Percentiles rank a stretch among this genome's conserved stretches.
phyloP scores from a whole-genome alignment of 176 grass and related monocot genomes.

The Oryza punctata region DNA sequence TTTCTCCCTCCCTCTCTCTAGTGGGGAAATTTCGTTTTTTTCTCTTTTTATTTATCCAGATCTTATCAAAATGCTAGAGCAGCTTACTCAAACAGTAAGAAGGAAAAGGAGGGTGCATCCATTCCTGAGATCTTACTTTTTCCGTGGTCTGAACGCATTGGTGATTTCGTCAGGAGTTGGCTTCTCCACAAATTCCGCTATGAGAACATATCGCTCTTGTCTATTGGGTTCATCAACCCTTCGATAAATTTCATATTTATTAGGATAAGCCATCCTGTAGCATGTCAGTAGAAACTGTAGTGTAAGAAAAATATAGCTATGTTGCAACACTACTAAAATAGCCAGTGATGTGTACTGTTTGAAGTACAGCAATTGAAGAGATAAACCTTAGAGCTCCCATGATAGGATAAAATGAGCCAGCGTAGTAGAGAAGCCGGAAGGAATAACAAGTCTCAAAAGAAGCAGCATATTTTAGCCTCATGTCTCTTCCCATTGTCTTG shows the following conservation, averaged over 20 bases:
- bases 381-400: slow-evolving; percentile 89
- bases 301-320: slow-evolving; percentile 7
- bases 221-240: slow-evolving; percentile 67
- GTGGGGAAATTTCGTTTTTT: not conserved
- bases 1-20: not conserved
- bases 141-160: slow-evolving; percentile 61
- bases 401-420: slow-evolving; percentile 90
- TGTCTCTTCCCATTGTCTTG: slow-evolving; percentile 92
- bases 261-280: slow-evolving; percentile 88
- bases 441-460: slow-evolving; percentile 89
- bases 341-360: slow-evolving; percentile 7
- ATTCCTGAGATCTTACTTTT: slow-evolving; percentile 48
- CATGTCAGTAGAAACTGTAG: slow-evolving; percentile 32
- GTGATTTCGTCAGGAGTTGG: slow-evolving; percentile 84
- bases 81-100: not conserved
- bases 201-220: slow-evolving; percentile 75
- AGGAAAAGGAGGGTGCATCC: not conserved
- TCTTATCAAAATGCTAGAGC: not conserved
- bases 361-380: slow-evolving; percentile 13
- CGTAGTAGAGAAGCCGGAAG: slow-evolving; percentile 88
- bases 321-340: not conserved
- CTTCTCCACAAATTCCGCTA: slow-evolving; percentile 68
- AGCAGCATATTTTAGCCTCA: slow-evolving; percentile 93
- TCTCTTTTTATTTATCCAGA: not conserved
- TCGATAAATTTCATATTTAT: slow-evolving; percentile 79